Base-by-base conservation (phyloP, 2,329 filamentous ascomycete genomes). In the Hymenoscyphus fraxineus region DNA sequence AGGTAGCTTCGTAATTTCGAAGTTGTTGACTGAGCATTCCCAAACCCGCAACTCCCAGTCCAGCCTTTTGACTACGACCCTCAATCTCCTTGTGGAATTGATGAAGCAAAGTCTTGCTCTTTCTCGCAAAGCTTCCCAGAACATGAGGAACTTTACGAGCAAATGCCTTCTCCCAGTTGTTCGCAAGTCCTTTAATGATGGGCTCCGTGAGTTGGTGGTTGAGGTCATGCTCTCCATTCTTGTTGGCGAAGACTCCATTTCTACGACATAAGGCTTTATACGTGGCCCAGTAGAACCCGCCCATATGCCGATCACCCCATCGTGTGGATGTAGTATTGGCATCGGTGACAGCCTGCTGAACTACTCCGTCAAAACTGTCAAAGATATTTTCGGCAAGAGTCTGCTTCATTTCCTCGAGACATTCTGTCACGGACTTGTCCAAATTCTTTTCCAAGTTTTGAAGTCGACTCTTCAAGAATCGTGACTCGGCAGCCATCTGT, bases 181-280 rank as follows among this genome's bases (percentile, higher is more conserved):
- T 60, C 7, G 39, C 59, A 1, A 65, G 44, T 1, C 63, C 59
- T 19, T 61, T 61, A 16, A 67, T 58, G 70, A 72, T 58, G 67
- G 77, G 60, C n/a, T 70, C 66, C 4, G 70, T 68, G 5, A 73
- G 71, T 65, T 80, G 74, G 0, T 69, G 67, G 64, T 80, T 80
- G 70, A 80, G 79, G 65, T 80, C 77, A 60, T 76, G 77, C 7
- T 68, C 64, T 32, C 80, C 79, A 39, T 74, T 70, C 5, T 64
- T 47, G 60, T 79, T 79, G 1, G 73, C 69, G 68, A 75, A 85
- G 2, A 78, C 77, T 5, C 83, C 85, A 62, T 80, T 69, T 56
- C 84, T 78, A 51, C 82, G 77, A 60, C 82, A 82, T 2, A 82
- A 79, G 10, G 85, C 86, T 72, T 81, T 84, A 68, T 87, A 88